A percentile compares a stretch with the other conserved stretches of the same genome.
phyloP scores from a whole-genome alignment of 345 rosid genomes.

The Corchorus olitorius region DNA sequence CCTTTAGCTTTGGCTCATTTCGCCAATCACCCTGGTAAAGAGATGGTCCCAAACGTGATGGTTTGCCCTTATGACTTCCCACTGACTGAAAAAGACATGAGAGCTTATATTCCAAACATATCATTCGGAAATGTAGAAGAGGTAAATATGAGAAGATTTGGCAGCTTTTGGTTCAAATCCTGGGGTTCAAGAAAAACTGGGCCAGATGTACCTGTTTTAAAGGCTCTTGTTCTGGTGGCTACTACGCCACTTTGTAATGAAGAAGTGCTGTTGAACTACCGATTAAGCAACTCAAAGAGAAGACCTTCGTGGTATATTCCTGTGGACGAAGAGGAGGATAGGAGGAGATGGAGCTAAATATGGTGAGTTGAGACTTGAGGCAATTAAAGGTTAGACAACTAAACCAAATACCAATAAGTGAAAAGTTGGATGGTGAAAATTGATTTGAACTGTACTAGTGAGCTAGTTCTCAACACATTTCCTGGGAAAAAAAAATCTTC shows the following conservation, averaged over 20 bases:
- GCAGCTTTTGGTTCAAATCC: constrained; percentile 72
- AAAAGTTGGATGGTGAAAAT: background rate
- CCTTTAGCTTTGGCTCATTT: constrained; percentile 90
- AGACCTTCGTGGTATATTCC: constrained; percentile 75
- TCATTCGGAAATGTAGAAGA: constrained; percentile 53
- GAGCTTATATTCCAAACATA: constrained; percentile 76
- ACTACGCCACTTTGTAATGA: constrained; percentile 68
- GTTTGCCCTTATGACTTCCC: constrained; percentile 85
- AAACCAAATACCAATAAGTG: background rate
- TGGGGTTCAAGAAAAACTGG: constrained; percentile 27
- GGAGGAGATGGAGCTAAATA: constrained; percentile 62
- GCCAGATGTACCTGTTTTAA: constrained; percentile 42
- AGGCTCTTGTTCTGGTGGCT: constrained; percentile 79
- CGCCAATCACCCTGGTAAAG: constrained; percentile 71
- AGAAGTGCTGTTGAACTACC: constrained; percentile 74
- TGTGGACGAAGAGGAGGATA: constrained; percentile 81
- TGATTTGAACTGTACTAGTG: background rate
- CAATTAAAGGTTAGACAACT: background rate
- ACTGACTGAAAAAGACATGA: constrained; percentile 58
- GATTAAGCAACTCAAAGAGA: constrained; percentile 65
- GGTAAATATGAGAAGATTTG: constrained; percentile 62
- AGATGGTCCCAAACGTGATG: constrained; percentile 78
- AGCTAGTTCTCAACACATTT: background rate
- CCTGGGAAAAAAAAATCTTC: background rate
- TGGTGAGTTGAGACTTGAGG: background rate